Base-by-base conservation (phyloP, 2,329 filamentous ascomycete species). In the Apiospora kogelbergensis region DNA sequence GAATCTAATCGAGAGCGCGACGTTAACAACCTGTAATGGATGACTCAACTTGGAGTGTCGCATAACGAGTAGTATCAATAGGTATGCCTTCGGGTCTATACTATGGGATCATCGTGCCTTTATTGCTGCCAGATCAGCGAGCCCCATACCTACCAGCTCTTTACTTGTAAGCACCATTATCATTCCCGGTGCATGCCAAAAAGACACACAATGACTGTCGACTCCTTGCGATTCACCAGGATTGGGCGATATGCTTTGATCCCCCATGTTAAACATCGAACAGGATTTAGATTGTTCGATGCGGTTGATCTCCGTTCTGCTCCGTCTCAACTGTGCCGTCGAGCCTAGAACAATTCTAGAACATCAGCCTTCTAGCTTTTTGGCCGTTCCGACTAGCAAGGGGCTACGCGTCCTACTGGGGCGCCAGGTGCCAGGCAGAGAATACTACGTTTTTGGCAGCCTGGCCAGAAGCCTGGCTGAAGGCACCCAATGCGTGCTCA, bases 311-410 rank as follows among this genome's bases (percentile, higher is more conserved):
- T 60, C 20, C 20, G 30, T 60, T 37, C 30, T 60, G 17, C 17
- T 11, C 53, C 53, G 53, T 60, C 30, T 33, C 53, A 60, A 37
- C 10, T 11, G 17, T 37, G 33, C 30, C 17, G 2, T 60, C 20
- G 30, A 60, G 53, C 26, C 53, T 60, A 60, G 53, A 60, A 60
- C 53, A 60, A 10, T 60, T 60, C 53, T 60, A 60, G 53, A 60
- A 60, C n/a, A 11, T 9, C 30, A 7, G 33, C 17, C 48, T 57
- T 33, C 15, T 10, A 26, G 2, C 46, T 30, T 57, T 5, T 57
- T 57, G 26, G n/a, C 48, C 30, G 53, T 60, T 22, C 53, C 9
- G 53, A 37, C 53, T 60, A 60, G 53, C 53, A 37, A 60, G 53
- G 48, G 53, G 53, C 53, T 60, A 60, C 53, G 53, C 53, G 30